Percentiles rank a stretch among this genome's conserved stretches.
Evolutionary conservation across 2,329 filamentous ascomycete species (phyloP).

Genomic region (Lomentospora prolificans): DNA sequence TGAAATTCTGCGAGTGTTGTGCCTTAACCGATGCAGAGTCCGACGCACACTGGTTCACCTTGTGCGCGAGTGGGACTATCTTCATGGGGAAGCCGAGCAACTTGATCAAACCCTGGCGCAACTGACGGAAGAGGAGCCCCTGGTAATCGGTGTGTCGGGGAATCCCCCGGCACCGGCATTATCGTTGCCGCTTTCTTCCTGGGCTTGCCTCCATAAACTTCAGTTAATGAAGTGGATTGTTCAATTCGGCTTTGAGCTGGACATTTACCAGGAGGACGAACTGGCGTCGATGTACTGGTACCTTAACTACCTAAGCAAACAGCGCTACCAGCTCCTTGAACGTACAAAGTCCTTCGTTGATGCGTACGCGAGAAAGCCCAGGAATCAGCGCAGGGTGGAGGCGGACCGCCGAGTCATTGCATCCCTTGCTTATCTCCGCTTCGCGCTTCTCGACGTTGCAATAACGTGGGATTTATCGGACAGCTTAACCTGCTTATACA

Average conservation of each 20-base stretch:
- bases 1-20: constrained; percentile 73
- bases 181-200: constrained; percentile 70
- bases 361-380: constrained; percentile 6
- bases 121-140: constrained; percentile 49
- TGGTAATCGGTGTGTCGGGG: constrained; percentile 33
- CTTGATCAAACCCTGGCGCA: constrained; percentile 59
- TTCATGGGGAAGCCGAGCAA: constrained; percentile 74
- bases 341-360: constrained; percentile 60
- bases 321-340: constrained; percentile 59
- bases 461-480: constrained; percentile 49
- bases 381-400: constrained; percentile 13
- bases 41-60: constrained; percentile 83
- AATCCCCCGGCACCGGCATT: constrained; percentile 42
- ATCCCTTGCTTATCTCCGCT: constrained; percentile 46
- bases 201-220: constrained; percentile 88
- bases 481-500: constrained; percentile 53
- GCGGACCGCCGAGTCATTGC: background rate
- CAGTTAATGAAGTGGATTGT: constrained; percentile 77
- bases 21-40: constrained; percentile 82
- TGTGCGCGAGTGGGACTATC: constrained; percentile 70
- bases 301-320: constrained; percentile 61
- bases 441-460: constrained; percentile 54
- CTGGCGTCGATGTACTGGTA: constrained; percentile 87
- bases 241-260: constrained; percentile 88
- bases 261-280: constrained; percentile 81